Evolutionary conservation across 1,284 basidiomycete species (phyloP), one percentile per base, ranked within the genome.

Genomic region (Blastosporella zonata): DNA sequence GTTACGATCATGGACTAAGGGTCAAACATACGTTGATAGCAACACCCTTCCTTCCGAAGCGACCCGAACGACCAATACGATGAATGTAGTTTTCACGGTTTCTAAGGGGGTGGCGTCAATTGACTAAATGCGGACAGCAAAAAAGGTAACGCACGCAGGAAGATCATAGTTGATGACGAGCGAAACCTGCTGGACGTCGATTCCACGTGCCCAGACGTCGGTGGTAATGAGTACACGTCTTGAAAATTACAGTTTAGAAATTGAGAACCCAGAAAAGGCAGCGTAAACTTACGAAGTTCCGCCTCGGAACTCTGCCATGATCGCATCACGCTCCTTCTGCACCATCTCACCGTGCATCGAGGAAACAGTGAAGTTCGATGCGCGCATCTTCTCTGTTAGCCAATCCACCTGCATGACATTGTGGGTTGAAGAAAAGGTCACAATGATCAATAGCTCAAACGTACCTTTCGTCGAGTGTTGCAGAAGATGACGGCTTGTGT

Each of bases 401-500:
- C 97, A 99, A 67, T 99, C 97, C 50, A 99, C 96, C 89, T 90
- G 56, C 27, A 46, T 43, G 33, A 6, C 28, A 44, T 34, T 42
- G 9, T 21, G 40, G 44, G 42, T 39, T 58, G 13, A 58, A 47
- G 15, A 43, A 50, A 6, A 33, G 21, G 23, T 13, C 21, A 22
- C 43, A 18, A 29, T 45, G 18, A 36, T 20, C n/a, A 23, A 15
- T 15, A 4, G 39, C 5, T 10, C 8, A 47, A 17, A 58, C 74
- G 28, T 46, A 87, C 90, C 86, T 99, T 99, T 73, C 96, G 81
- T 59, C 93, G 80, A 4, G 96, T 99, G 75, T 99, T 99, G 75
- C 97, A 99, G 78, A 99, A 99, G 65, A 99, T 98, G 67, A 99
- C 96, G 22, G 97, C 96, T 77, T 99, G 97, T 0, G 97, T 99